These are phyloP conservation scores for Saccharum hybrid DNA, from an alignment of 202 grass and related monocot genomes.

Conservation along the genomic window DNA sequence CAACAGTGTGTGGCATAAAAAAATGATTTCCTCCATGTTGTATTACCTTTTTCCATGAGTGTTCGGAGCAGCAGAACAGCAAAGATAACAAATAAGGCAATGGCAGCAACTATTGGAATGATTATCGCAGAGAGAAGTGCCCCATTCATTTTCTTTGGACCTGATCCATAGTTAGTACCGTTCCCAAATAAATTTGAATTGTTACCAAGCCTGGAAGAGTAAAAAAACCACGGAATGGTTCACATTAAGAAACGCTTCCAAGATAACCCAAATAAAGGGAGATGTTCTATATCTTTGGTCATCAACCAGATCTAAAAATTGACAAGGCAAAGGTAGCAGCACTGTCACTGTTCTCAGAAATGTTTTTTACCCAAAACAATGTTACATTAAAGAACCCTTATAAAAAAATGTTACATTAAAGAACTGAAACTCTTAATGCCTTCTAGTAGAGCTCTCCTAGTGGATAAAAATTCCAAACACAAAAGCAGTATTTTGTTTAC, in stretches of 20 bases:
- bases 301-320: background rate
- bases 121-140: constrained; percentile 34
- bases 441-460: background rate
- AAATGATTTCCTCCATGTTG: constrained; percentile 2
- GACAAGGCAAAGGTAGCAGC: background rate
- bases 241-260: constrained; percentile 28
- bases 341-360: constrained; percentile 3
- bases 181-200: constrained; percentile 45
- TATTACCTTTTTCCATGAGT: constrained; percentile 42
- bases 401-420: background rate
- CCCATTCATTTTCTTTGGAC: constrained; percentile 24
- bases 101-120: constrained; percentile 18
- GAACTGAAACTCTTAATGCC: background rate
- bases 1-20: background rate
- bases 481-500: background rate
- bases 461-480: constrained; percentile 4
- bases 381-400: background rate
- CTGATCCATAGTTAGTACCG: constrained; percentile 22
- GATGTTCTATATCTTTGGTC: constrained; percentile 7
- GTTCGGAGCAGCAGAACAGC: constrained; percentile 16
- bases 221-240: constrained; percentile 17
- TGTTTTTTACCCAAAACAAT: background rate
- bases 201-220: constrained; percentile 38
- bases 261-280: constrained; percentile 31
- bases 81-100: constrained; percentile 16